phyloP scores from a whole-genome alignment of 768 basidiomycete genomes.

The Daedalea quercina region DNA sequence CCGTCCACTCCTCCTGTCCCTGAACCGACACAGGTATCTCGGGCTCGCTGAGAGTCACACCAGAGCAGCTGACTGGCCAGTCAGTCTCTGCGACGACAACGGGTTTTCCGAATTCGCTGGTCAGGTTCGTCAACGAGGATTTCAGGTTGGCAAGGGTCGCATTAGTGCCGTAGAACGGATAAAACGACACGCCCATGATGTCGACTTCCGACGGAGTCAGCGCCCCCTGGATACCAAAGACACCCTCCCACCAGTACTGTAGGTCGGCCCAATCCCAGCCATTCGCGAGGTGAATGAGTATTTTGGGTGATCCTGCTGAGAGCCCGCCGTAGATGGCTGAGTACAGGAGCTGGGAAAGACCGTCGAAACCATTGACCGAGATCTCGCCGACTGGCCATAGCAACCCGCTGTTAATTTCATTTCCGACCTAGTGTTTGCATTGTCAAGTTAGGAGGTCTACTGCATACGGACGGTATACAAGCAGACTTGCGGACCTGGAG shows the following conservation, averaged over 20 bases:
- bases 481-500: conserved; percentile 32
- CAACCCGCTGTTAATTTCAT: conserved; percentile 61
- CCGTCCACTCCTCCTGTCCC: conserved; percentile 50
- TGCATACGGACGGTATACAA: neutral
- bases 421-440: conserved; percentile 38
- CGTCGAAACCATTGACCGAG: conserved; percentile 43
- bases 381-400: conserved; percentile 56
- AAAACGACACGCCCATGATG: conserved; percentile 58
- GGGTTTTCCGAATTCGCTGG: conserved; percentile 45
- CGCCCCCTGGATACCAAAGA: conserved; percentile 44
- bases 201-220: conserved; percentile 45
- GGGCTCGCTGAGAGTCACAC: conserved; percentile 39
- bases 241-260: conserved; percentile 41
- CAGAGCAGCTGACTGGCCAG: conserved; percentile 45
- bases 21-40: conserved; percentile 40
- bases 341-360: conserved; percentile 52
- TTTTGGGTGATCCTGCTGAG: conserved; percentile 38
- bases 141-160: conserved; percentile 48
- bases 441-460: neutral
- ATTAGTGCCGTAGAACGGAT: conserved; percentile 53
- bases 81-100: conserved; percentile 60
- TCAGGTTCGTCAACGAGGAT: conserved; percentile 43
- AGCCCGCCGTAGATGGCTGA: conserved; percentile 52
- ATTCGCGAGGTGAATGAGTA: conserved; percentile 55
- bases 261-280: conserved; percentile 47